Evolutionary conservation across 2,329 filamentous ascomycete species (phyloP).

Genomic region (Verticillium nonalfalfae): DNA sequence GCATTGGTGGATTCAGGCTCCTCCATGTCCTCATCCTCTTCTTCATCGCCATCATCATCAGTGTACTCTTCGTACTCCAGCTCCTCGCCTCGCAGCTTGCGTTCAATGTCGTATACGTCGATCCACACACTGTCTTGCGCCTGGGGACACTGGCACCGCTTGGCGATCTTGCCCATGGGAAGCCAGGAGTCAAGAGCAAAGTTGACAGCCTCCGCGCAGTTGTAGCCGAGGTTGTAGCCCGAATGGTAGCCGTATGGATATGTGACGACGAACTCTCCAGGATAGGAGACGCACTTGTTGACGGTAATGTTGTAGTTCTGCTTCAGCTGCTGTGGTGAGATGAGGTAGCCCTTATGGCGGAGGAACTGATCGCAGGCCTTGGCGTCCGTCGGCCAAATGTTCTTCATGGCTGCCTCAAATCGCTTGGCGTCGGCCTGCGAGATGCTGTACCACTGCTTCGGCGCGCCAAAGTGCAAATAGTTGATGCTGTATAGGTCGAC

Average conservation of each 20-base stretch:
- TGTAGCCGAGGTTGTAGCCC: conserved; percentile 96
- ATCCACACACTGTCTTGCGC: conserved; percentile 98
- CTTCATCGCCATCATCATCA: conserved; percentile 61
- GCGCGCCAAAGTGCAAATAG: conserved; percentile 96
- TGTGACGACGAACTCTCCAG: conserved; percentile 96
- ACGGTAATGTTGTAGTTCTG: conserved; percentile 92
- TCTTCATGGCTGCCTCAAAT: conserved; percentile 94
- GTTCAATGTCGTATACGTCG: conserved; percentile 91
- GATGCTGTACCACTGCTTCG: conserved; percentile 99
- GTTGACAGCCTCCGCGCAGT: conserved; percentile 97
- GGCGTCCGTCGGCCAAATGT: conserved; percentile 87
- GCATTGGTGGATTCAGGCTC: conserved; percentile 71
- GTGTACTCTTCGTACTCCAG: conserved; percentile 77
- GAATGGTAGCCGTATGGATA: conserved; percentile 99
- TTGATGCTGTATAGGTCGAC: conserved; percentile 99
- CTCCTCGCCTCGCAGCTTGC: conserved; percentile 84
- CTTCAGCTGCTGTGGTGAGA: conserved; percentile 82
- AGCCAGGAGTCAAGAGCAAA: conserved; percentile 95
- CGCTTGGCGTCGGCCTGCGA: conserved; percentile 89
- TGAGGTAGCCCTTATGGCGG: conserved; percentile 94
- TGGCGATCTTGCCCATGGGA: conserved; percentile 89
- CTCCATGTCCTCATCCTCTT: conserved; percentile 57
- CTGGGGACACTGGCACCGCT: conserved; percentile 92
- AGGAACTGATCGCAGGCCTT: conserved; percentile 96
- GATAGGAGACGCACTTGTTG: conserved; percentile 91